phyloP scores from a whole-genome alignment of 495 filamentous ascomycete species.

The Neurospora sp. region DNA sequence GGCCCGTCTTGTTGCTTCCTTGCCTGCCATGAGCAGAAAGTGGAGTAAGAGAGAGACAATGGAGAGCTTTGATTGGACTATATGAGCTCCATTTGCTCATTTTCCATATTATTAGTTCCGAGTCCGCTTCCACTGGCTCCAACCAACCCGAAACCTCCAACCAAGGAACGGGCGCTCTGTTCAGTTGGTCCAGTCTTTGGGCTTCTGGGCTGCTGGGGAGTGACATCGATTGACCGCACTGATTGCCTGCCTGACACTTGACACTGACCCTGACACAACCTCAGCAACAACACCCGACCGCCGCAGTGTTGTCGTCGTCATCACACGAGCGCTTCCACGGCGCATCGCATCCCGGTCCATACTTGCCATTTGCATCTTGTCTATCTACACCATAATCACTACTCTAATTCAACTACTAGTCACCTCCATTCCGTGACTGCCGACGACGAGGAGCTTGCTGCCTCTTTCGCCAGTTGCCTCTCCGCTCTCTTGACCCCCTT shows the following conservation, averaged over 20 bases:
- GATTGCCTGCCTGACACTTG: background rate
- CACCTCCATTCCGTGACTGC: background rate
- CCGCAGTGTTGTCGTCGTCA: background rate
- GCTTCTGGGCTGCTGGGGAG: background rate
- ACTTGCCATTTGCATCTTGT: background rate
- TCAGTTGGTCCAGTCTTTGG: background rate
- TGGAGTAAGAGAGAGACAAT: background rate
- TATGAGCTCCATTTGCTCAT: background rate
- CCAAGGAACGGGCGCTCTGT: background rate
- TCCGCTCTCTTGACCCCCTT: background rate
- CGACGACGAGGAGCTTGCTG: background rate
- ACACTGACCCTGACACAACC: background rate
- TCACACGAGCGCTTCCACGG: background rate
- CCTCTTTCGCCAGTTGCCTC: background rate
- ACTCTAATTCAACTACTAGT: background rate
- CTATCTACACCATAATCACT: background rate
- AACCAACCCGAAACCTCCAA: background rate
- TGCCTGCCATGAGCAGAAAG: background rate
- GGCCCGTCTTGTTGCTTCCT: background rate
- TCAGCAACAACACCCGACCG: background rate
- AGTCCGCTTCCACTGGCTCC: background rate
- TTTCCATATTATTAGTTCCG: background rate
- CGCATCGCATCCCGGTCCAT: background rate
- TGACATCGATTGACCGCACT: background rate
- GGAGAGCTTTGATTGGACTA: background rate